These are phyloP conservation scores for Trichomonas gallinae DNA, from an alignment of 208 protist genomes.

Conservation along the genomic window DNA sequence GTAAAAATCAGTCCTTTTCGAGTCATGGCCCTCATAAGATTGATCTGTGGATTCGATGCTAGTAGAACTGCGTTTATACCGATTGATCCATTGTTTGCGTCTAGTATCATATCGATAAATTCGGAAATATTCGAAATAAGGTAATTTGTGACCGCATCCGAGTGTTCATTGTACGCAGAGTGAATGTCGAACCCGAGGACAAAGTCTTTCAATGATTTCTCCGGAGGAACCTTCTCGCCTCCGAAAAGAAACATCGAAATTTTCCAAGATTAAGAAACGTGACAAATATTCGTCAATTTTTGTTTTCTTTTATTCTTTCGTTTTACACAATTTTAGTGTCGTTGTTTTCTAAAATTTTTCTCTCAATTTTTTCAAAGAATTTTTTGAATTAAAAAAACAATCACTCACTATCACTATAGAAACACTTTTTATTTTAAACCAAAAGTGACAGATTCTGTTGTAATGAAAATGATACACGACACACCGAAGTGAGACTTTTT, in stretches of 20 bases:
- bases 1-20: neutral
- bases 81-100: neutral
- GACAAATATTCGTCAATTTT: no score
- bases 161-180: neutral
- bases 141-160: neutral
- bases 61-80: neutral
- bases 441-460: no score
- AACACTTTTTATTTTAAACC: no score
- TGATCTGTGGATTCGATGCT: neutral
- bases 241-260: neutral
- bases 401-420: no score
- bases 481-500: no score
- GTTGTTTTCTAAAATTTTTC: no score
- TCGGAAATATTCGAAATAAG: neutral
- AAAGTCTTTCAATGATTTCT: neutral
- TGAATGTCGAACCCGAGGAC: neutral
- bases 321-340: no score
- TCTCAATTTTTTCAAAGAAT: no score
- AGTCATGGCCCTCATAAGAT: neutral
- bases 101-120: neutral
- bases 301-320: no score
- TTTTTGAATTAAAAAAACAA: no score
- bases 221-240: neutral
- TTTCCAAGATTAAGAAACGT: no score
- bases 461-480: no score